Base-by-base conservation (phyloP, 192 early-diverging fungal species). In the Pilobolus umbonatus region DNA sequence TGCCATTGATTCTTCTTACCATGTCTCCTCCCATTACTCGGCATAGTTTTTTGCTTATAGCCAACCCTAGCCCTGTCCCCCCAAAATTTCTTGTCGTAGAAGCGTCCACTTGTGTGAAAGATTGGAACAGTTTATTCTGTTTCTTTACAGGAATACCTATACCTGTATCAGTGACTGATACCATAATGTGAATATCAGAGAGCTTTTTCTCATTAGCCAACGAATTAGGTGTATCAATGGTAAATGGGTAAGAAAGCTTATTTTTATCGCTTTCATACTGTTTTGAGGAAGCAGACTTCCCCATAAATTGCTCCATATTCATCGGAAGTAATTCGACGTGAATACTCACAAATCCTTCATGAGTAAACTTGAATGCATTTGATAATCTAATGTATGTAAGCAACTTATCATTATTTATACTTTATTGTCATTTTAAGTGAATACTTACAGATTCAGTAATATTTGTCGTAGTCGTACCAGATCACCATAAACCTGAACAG, bases 1-100 rank as follows among this genome's bases (percentile, higher is more conserved):
- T 51, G 21, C 22, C 14, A 25, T 36, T 7, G 8, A 29, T 28
- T 11, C 15, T 49, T n/a, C 17, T 62, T 62, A 62, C 61, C 70
- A 86, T 85, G 28, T 60, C 59, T 11, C 81, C 85, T 31, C 83
- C 83, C 85, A 86, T 86, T 40, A 80, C 57, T 57, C 78, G 64
- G 28, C 74, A 72, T 0, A 86, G 72, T 4, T 72, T 68, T 28
- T 80, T 75, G 21, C 76, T 80, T 34, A 86, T 86, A 12, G 81
- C 81, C 21, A 86, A 67, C 1, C 85, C 85, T 24, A 86, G 63
- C 6, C 82, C 65, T 2, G 85, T 86, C 11, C 82, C 82, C n/a
- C 76, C 82, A 49, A 70, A 78, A 43, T 74, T 69, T 32, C 81
- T 61, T 14, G 80, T 74, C 3, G 79, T 77, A 1, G 79, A 79